phyloP scores from a whole-genome alignment of 2,329 filamentous ascomycete species.

The Fusarium nanum region DNA sequence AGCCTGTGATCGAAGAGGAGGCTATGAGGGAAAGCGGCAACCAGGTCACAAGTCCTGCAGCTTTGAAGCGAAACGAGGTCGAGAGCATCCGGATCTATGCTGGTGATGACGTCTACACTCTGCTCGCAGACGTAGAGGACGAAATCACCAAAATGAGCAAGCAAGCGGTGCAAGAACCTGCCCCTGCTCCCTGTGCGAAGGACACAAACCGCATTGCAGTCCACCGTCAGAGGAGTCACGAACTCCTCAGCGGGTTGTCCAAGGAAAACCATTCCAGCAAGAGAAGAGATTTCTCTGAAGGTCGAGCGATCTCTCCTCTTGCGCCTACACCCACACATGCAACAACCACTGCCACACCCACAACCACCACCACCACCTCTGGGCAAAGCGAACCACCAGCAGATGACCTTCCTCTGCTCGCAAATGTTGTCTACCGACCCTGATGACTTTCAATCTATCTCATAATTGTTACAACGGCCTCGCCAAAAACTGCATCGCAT shows the following conservation, averaged over 20 bases:
- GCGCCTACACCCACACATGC: conserved; percentile 53
- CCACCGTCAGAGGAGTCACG: conserved; percentile 64
- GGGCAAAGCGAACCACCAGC: conserved; percentile 45
- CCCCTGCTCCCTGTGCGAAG: conserved; percentile 13
- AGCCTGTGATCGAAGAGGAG: conserved; percentile 60
- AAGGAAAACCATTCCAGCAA: conserved; percentile 28
- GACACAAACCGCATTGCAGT: conserved; percentile 53
- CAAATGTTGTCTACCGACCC: conserved; percentile 63
- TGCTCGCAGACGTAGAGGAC: conserved; percentile 73
- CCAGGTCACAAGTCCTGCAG: conserved; percentile 39
- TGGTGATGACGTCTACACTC: conserved; percentile 73
- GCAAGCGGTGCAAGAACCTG: conserved; percentile 22
- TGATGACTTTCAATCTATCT: conserved; percentile 33
- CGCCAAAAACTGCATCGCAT: conserved; percentile 22
- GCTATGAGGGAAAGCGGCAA: conserved; percentile 43
- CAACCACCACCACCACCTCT: background rate
- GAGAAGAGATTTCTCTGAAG: conserved; percentile 43
- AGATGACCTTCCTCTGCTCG: conserved; percentile 57
- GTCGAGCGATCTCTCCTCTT: conserved; percentile 46
- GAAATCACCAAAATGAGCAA: conserved; percentile 54
- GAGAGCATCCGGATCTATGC: conserved; percentile 77
- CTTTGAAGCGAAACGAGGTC: conserved; percentile 56
- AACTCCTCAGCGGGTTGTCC: conserved; percentile 57
- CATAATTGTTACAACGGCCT: conserved; percentile 13
- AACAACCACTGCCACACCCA: conserved; percentile 20